phyloP scores from a whole-genome alignment of 495 filamentous ascomycete species.

The Cenococcum geophilum region DNA sequence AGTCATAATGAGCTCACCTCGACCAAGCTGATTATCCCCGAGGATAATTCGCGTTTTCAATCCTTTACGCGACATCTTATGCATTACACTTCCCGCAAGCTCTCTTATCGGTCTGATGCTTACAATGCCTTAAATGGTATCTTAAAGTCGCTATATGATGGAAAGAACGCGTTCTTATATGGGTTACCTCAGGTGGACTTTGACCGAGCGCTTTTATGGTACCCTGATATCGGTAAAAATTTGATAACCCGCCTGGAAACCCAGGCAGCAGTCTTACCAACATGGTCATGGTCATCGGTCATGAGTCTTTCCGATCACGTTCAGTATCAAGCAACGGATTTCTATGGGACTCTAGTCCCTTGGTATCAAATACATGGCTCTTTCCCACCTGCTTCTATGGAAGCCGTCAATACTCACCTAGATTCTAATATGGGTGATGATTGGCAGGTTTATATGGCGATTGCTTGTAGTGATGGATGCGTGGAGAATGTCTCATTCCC shows the following conservation, averaged over 20 bases:
- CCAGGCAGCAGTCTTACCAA: neutral
- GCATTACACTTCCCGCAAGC: neutral
- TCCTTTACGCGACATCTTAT: neutral
- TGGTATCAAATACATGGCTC: neutral
- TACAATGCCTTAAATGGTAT: conserved; percentile 1
- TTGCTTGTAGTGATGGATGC: neutral
- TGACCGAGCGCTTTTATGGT: neutral
- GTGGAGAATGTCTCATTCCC: neutral
- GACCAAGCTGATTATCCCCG: neutral
- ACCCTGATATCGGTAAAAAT: neutral
- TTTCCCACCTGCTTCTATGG: neutral
- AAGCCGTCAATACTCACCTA: neutral
- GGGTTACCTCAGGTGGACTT: neutral
- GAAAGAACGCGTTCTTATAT: neutral
- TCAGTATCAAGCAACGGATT: neutral
- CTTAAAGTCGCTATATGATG: neutral
- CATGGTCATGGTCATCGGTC: neutral
- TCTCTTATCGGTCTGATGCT: neutral
- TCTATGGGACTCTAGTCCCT: neutral
- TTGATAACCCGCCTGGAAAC: neutral
- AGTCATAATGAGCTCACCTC: neutral
- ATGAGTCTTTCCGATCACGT: neutral
- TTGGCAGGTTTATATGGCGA: neutral
- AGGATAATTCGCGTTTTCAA: neutral
- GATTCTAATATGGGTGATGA: neutral